Evolutionary conservation across 495 filamentous ascomycete genomes (phyloP), one percentile per base, ranked within the genome.

Genomic region (Thermochaetoides thermophila): DNA sequence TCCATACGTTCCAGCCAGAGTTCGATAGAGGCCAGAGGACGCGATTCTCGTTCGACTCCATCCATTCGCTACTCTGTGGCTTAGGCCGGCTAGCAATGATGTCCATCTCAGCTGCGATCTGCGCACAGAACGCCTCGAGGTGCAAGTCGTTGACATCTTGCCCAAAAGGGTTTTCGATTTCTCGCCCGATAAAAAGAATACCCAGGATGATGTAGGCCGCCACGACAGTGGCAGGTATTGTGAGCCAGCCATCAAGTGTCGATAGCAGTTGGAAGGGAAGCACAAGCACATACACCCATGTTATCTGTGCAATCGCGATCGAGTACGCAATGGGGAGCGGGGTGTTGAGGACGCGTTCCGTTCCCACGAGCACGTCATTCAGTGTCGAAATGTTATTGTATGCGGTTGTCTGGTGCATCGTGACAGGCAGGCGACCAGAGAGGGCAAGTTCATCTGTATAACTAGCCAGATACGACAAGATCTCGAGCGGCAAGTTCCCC

Each of bases 91-190:
- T 63, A 6, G 73, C 73, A 38, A 93, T 73, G 13, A 78, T 68
- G 43, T 85, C 79, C 45, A 93, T 60, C 39, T 93, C 84, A 7
- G 63, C 38, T 3, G 69, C 66, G 28, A 93, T 60, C 44, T 79
- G 72, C 7, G 71, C 63, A 52, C 82, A 87, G 62, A 77, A 91
- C 1, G 60, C 58, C 50, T 85, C 81, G 0, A 91, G 66, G 7
- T 80, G 79, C 10, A 93, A 63, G 50, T 93, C 84, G 48, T 91
- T 91, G 39, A 84, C 81, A 50, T 91, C 84, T 32, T 73, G 59
- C 17, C 84, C 83, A 54, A 93, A 91, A 6, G 83, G 84, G 50
- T 91, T 84, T 52, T 93, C 84, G 43, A 93, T 78, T 56, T 91
- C 81, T 43, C 74, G 72, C 15, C 84, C 81, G 43, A 86, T 84